Conservation (phyloP, 2,329 filamentous ascomycete species). For the Exophiala mesophila region DNA sequence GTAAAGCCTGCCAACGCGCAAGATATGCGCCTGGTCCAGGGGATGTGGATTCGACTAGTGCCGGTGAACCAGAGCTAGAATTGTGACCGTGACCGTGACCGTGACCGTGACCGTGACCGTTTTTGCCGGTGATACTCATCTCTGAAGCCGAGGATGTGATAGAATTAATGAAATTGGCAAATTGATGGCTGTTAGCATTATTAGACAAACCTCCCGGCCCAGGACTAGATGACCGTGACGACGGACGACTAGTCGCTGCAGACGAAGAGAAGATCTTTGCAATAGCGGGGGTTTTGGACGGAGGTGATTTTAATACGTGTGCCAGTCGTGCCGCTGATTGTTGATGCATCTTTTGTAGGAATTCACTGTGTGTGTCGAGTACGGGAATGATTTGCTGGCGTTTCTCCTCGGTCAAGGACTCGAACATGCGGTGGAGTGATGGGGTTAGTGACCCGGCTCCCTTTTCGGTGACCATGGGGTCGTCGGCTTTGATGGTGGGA, state of each 20-base stretch:
- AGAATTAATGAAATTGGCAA: not conserved
- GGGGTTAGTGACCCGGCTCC: constrained; percentile 41
- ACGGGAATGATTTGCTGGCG: constrained; percentile 45
- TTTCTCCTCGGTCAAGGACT: constrained; percentile 44
- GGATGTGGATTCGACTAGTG: constrained; percentile 19
- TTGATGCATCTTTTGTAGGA: constrained; percentile 53
- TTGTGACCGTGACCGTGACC: constrained; percentile 3
- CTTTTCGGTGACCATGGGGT: constrained; percentile 25
- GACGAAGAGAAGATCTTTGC: constrained; percentile 20
- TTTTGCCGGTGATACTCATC: no score
- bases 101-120: not conserved
- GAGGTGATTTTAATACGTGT: constrained; percentile 46
- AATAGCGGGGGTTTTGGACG: constrained; percentile 24
- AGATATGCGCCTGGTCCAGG: constrained; percentile 69
- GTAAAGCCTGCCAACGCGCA: constrained; percentile 64
- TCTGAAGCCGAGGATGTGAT: no score
- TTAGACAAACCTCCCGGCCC: constrained; percentile 10
- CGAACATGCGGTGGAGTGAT: constrained; percentile 40
- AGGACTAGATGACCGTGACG: constrained; percentile 11
- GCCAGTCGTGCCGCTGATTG: constrained; percentile 55
- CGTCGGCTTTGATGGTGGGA: constrained; percentile 20
- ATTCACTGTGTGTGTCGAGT: constrained; percentile 57
- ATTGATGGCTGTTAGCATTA: not conserved
- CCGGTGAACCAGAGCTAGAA: not conserved
- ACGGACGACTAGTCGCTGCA: constrained; percentile 9